Base-by-base conservation (phyloP, 768 basidiomycete genomes). In the Mycena crocata region DNA sequence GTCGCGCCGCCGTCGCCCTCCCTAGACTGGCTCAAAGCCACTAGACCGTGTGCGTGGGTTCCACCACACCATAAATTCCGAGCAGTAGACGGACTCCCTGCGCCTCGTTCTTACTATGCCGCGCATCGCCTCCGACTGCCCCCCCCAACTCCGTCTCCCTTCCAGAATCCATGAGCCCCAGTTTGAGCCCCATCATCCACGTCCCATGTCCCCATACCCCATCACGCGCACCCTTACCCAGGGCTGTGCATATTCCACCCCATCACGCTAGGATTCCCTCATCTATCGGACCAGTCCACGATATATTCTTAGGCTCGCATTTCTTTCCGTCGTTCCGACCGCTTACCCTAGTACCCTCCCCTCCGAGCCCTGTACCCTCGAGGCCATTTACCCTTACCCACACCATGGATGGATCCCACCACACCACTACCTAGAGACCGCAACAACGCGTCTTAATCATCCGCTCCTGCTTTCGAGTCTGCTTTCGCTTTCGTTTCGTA, bases 11-110 rank as follows among this genome's bases (percentile, higher is more conserved):
- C 64, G 26, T 39, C 42, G 17, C 15, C 28, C 21, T 58, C 19
- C 52, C 65, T 70, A 70, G 69, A 70, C 51, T 48, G 69, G 65
- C 58, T 50, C 24, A 49, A 61, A 42, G 57, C 61, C 68, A 54
- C 21, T 70, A 70, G 69, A 69, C 40, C 48, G 58, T 58, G 64
- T 57, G 52, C 32, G 54, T 54, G 45, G 21, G 6, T 52, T 13
- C 34, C 62, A 35, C 17, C 54, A 46, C 59, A 55, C 62, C 23
- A 19, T 60, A 55, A 64, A 58, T 62, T 59, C 61, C 19, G 68
- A 65, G 64, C 64, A 58, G 63, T 61, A 66, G 64, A 70, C 40
- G 61, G 45, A 40, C 63, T 52, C 10, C 52, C 40, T 54, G 40
- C 19, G 37, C 52, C 37, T n/a, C n/a, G 54, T 32, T 55, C 59